Evolutionary conservation across 2,329 filamentous ascomycete genomes (phyloP).

Genomic region (Pestalotiopsis fici): DNA sequence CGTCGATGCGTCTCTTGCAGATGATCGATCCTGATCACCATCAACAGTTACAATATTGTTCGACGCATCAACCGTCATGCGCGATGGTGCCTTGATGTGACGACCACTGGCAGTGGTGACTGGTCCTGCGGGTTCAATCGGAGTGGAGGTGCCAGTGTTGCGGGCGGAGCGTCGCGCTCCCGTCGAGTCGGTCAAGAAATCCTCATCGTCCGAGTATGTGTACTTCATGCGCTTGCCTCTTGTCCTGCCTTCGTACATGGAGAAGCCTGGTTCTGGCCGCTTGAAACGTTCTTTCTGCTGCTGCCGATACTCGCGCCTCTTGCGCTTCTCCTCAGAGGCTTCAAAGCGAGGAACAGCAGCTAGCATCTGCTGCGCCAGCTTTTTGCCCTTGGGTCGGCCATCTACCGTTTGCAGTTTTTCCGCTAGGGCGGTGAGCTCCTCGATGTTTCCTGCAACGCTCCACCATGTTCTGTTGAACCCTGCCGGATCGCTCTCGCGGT

Average conservation of each 20-base stretch:
- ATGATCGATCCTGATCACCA: slow-evolving; percentile 29
- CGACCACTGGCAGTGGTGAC: slow-evolving; percentile 83
- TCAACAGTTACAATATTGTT: slow-evolving; percentile 48
- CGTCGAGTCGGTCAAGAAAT: slow-evolving; percentile 66
- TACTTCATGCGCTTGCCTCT: slow-evolving; percentile 96
- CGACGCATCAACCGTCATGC: slow-evolving; percentile 62
- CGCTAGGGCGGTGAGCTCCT: slow-evolving; percentile 75
- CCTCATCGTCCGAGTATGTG: slow-evolving; percentile 89
- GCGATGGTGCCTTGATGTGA: slow-evolving; percentile 71
- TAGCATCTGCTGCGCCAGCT: slow-evolving; percentile 75
- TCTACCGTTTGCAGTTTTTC: slow-evolving; percentile 77
- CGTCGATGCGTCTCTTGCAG: slow-evolving; percentile 8
- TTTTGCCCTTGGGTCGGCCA: slow-evolving; percentile 77
- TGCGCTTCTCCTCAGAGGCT: slow-evolving; percentile 93
- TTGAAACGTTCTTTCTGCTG: slow-evolving; percentile 84
- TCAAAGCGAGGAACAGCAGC: slow-evolving; percentile 88
- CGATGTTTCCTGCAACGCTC: slow-evolving; percentile 88
- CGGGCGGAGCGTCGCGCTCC: slow-evolving; percentile 67
- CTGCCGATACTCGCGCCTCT: slow-evolving; percentile 87
- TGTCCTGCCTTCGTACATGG: slow-evolving; percentile 93
- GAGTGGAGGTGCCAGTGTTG: slow-evolving; percentile 73
- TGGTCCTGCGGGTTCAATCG: slow-evolving; percentile 63
- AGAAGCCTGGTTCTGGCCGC: slow-evolving; percentile 85
- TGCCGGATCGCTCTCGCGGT: slow-evolving; percentile 87
- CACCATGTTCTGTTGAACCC: slow-evolving; percentile 81